Conservation (phyloP, 305 asterid genomes). For the Lippia alba region DNA sequence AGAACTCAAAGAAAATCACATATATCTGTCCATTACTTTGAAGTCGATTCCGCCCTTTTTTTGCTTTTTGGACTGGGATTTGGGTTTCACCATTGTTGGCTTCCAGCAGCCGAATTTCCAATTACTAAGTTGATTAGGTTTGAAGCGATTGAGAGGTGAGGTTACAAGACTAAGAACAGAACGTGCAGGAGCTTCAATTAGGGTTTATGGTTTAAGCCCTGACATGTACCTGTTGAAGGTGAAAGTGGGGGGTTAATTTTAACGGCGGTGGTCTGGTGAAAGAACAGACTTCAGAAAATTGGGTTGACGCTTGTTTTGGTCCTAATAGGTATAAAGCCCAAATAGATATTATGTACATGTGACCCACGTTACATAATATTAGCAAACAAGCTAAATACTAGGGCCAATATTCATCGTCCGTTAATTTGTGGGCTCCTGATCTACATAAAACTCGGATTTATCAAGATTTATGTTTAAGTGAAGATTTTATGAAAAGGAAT, state of each 20-base stretch:
- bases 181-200: slow-evolving; percentile 14
- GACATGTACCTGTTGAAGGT: not conserved
- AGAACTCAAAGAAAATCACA: slow-evolving; percentile 9
- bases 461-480: too few species aligned
- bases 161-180: not conserved
- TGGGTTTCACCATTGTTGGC: slow-evolving; percentile 66
- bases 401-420: too few species aligned
- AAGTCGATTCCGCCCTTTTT: slow-evolving; percentile 80
- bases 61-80: slow-evolving; percentile 69
- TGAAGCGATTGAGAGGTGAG: not conserved
- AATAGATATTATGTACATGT: too few species aligned
- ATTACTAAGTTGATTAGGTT: not conserved
- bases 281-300: not conserved
- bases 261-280: slow-evolving; percentile 11
- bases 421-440: too few species aligned
- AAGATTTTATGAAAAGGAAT: too few species aligned
- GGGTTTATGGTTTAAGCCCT: slow-evolving; percentile 42
- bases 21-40: slow-evolving; percentile 53
- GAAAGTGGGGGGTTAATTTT: slow-evolving; percentile 29
- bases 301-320: slow-evolving; percentile 1
- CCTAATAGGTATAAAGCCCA: not conserved
- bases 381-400: too few species aligned
- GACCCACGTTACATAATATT: too few species aligned
- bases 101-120: slow-evolving; percentile 25
- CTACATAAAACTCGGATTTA: too few species aligned